Evolutionary conservation across 495 filamentous ascomycete species (phyloP).

Genomic region (Trichocladium uniseriatum): DNA sequence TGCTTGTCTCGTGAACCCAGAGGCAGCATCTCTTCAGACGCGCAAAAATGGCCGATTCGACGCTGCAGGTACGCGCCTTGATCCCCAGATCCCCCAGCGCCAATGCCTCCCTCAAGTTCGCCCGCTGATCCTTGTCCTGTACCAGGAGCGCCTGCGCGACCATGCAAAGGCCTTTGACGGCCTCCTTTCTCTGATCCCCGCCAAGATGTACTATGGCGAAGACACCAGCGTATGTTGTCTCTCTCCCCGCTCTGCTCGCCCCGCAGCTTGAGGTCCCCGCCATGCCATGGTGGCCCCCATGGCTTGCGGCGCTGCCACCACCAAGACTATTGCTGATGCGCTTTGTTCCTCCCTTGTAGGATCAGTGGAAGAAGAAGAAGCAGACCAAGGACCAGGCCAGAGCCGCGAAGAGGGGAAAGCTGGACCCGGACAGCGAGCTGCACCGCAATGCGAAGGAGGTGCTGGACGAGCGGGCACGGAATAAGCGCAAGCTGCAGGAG

Average conservation of each 20-base stretch:
- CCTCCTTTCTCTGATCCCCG: slow-evolving; percentile 83
- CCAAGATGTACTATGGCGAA: slow-evolving; percentile 83
- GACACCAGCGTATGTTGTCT: slow-evolving; percentile 67
- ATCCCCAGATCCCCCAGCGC: background rate
- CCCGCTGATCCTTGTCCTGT: slow-evolving; percentile 1
- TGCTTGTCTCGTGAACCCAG: background rate
- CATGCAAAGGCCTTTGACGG: slow-evolving; percentile 86
- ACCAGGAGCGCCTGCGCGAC: slow-evolving; percentile 73
- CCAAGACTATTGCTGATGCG: slow-evolving; percentile 10
- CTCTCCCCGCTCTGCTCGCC: background rate
- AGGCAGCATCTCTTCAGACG: background rate
- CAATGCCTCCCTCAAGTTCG: background rate
- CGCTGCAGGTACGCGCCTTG: slow-evolving; percentile 21
- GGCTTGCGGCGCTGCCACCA: slow-evolving; percentile 11
- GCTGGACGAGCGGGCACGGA: slow-evolving; percentile 67
- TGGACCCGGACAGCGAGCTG: slow-evolving; percentile 67
- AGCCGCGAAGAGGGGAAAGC: slow-evolving; percentile 68
- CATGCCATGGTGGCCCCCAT: too few species aligned
- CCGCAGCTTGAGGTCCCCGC: too few species aligned
- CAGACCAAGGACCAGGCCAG: slow-evolving; percentile 76
- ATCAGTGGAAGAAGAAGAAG: slow-evolving; percentile 82
- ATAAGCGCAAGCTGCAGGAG: slow-evolving; percentile 49
- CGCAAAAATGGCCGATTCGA: slow-evolving; percentile 21
- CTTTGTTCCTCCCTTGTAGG: slow-evolving; percentile 37
- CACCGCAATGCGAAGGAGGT: slow-evolving; percentile 73